phyloP scores from a whole-genome alignment of 306 rosid genomes.

The Corylus heterophylla region DNA sequence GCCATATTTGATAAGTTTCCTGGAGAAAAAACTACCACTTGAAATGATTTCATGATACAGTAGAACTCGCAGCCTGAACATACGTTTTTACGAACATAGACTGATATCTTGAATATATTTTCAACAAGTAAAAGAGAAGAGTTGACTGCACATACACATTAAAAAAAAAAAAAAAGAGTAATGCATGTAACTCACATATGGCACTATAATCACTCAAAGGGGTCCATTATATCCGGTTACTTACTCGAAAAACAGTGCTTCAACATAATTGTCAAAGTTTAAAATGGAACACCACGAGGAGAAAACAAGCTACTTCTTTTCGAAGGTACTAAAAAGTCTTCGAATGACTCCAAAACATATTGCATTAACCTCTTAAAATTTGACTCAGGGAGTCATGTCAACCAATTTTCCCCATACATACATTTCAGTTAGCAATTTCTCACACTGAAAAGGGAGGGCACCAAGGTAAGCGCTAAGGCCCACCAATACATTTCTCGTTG shows the following conservation, averaged over 20 bases:
- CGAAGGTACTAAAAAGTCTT: neutral
- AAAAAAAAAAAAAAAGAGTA: neutral
- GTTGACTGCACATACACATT: neutral
- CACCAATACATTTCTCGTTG: neutral
- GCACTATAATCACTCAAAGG: neutral
- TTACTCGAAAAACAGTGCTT: neutral
- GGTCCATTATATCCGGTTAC: neutral
- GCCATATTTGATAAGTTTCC: constrained; percentile 69
- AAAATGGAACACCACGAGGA: neutral
- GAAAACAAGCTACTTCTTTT: neutral
- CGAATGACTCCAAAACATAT: neutral
- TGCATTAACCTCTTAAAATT: neutral
- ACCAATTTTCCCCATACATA: neutral
- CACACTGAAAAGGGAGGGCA: neutral
- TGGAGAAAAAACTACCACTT: constrained; percentile 15
- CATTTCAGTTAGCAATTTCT: neutral
- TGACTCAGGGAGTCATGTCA: neutral
- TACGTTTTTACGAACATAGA: neutral
- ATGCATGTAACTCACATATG: neutral
- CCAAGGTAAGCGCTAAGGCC: neutral
- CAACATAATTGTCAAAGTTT: neutral
- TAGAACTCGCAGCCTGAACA: neutral
- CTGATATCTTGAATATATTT: neutral
- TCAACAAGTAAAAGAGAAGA: neutral
- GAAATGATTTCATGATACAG: neutral